Evolutionary conservation across 2,329 filamentous ascomycete genomes (phyloP).

Genomic region (Penicillium rolfsii): DNA sequence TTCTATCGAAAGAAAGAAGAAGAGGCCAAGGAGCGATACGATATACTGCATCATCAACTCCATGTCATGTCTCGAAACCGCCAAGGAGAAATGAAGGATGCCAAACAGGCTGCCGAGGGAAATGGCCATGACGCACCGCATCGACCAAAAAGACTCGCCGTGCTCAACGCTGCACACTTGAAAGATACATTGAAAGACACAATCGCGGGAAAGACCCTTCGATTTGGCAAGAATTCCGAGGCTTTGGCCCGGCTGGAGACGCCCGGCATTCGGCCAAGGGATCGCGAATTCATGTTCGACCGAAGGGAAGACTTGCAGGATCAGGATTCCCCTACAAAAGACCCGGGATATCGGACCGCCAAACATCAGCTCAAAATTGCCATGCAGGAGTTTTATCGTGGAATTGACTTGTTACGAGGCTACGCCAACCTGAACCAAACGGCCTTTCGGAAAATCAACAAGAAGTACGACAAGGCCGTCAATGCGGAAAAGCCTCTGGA

Average conservation of each 20-base stretch:
- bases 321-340: slow-evolving; percentile 50
- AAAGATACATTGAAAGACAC: slow-evolving; percentile 22
- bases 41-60: slow-evolving; percentile 76
- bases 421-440: slow-evolving; percentile 89
- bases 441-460: slow-evolving; percentile 96
- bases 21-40: slow-evolving; percentile 74
- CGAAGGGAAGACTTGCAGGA: slow-evolving; percentile 56
- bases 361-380: slow-evolving; percentile 92
- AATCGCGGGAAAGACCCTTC: slow-evolving; percentile 48
- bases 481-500: slow-evolving; percentile 65
- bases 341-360: slow-evolving; percentile 81
- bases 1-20: slow-evolving; percentile 90
- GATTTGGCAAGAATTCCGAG: slow-evolving; percentile 60
- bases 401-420: slow-evolving; percentile 86
- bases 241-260: slow-evolving; percentile 52
- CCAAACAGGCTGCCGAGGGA: slow-evolving; percentile 36
- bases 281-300: slow-evolving; percentile 33
- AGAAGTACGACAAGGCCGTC: slow-evolving; percentile 95
- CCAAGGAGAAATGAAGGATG: slow-evolving; percentile 68
- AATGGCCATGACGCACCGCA: slow-evolving; percentile 28
- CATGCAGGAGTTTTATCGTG: slow-evolving; percentile 89
- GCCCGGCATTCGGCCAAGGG: slow-evolving; percentile 40
- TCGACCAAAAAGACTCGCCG: slow-evolving; percentile 28
- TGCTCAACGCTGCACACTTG: slow-evolving; percentile 28
- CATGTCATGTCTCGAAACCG: slow-evolving; percentile 90